Percentiles rank a stretch among this genome's conserved stretches.
Conservation (phyloP, 78 protist genomes). For the Cavenderia fasciculata region DNA sequence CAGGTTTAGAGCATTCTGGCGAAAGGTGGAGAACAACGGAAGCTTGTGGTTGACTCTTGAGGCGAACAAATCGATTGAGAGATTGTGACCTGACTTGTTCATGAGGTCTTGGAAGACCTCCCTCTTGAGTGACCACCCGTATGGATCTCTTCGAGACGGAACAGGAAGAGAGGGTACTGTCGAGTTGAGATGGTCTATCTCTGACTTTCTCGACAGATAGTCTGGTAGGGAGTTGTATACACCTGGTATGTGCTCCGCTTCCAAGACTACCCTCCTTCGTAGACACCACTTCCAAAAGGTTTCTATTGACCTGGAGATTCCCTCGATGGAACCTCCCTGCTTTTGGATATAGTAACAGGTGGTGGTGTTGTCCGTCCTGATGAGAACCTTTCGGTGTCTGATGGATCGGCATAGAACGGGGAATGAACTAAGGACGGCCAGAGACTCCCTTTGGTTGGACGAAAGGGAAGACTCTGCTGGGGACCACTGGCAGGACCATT, state of each 20-base stretch:
- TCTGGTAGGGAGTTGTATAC: neutral
- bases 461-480: neutral
- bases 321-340: neutral
- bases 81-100: neutral
- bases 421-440: neutral
- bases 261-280: neutral
- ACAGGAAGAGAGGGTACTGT: too few species aligned
- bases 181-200: too few species aligned
- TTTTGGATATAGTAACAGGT: neutral
- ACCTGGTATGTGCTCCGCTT: neutral
- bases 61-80: neutral
- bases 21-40: neutral
- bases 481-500: neutral
- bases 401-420: neutral
- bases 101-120: neutral
- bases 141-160: too few species aligned
- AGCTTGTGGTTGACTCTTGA: neutral
- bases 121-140: neutral
- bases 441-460: neutral
- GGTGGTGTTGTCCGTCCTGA: neutral
- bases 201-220: neutral
- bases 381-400: neutral
- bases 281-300: neutral
- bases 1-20: neutral
- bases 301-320: neutral